Evolutionary conservation across 495 filamentous ascomycete genomes (phyloP).

Genomic region (Xylaria castorea): DNA sequence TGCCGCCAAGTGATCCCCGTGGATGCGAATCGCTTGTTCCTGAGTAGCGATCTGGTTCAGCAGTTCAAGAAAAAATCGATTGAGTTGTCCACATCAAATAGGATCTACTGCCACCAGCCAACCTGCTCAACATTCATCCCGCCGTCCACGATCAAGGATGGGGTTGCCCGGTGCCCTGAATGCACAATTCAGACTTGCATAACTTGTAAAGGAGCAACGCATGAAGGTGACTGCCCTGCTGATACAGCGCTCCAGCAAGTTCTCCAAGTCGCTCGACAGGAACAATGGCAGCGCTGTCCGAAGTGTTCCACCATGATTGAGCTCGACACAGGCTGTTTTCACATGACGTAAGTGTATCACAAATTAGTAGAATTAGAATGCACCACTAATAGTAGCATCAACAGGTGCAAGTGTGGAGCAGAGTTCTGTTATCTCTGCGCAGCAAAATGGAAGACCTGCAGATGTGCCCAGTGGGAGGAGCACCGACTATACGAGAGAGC

Average conservation of each 20-base stretch:
- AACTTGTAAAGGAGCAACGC: conserved; percentile 52
- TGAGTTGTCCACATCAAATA: conserved; percentile 53
- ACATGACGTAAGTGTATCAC: conserved; percentile 67
- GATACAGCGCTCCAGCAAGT: conserved; percentile 69
- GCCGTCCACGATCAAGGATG: conserved; percentile 36
- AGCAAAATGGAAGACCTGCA: conserved; percentile 56
- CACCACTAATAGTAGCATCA: conserved; percentile 17
- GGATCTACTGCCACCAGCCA: conserved; percentile 56
- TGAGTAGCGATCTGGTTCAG: conserved; percentile 38
- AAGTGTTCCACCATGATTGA: conserved; percentile 75
- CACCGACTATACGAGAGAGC: conserved; percentile 41
- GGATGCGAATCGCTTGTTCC: conserved; percentile 37
- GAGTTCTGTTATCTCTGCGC: conserved; percentile 68
- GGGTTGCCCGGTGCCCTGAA: conserved; percentile 48
- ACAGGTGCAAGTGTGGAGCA: conserved; percentile 58
- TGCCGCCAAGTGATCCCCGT: conserved; percentile 52
- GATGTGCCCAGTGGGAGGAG: conserved; percentile 52
- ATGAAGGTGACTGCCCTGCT: conserved; percentile 67
- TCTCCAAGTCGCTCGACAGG: conserved; percentile 66
- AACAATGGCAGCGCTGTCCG: conserved; percentile 77
- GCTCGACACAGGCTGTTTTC: conserved; percentile 77
- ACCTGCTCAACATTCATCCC: conserved; percentile 56
- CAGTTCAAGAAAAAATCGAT: conserved; percentile 48
- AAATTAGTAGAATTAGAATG: neutral
- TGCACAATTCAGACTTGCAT: conserved; percentile 53